Evolutionary conservation across 1,284 basidiomycete genomes (phyloP).

Genomic region (Ustilago tritici): DNA sequence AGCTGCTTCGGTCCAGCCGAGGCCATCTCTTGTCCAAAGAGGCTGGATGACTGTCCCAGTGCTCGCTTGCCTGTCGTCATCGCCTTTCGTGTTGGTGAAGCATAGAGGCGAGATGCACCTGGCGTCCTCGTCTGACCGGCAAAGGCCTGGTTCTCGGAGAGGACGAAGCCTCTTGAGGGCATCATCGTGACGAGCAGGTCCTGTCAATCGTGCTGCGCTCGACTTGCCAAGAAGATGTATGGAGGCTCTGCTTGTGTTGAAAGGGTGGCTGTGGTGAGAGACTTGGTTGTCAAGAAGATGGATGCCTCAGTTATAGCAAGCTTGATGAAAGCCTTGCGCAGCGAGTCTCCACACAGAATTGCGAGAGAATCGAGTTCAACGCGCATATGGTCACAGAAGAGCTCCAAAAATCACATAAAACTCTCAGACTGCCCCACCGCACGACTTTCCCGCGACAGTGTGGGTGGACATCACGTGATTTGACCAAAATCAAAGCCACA

Average conservation of each 20-base stretch:
- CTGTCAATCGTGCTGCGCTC: not conserved
- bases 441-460: conserved; percentile 33
- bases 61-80: conserved; percentile 47
- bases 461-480: conserved; percentile 27
- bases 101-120: conserved; percentile 31
- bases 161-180: conserved; percentile 48
- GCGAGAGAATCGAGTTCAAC: conserved; percentile 17
- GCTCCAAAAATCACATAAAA: not conserved
- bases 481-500: not conserved
- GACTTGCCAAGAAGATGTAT: not conserved
- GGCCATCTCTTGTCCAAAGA: conserved; percentile 28
- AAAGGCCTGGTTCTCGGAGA: conserved; percentile 51
- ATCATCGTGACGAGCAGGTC: conserved; percentile 28
- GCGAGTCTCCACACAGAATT: not conserved
- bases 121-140: conserved; percentile 46
- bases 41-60: conserved; percentile 30
- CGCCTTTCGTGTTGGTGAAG: conserved; percentile 43
- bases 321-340: not conserved
- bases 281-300: not conserved
- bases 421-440: conserved; percentile 19
- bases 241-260: not conserved
- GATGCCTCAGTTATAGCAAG: not conserved
- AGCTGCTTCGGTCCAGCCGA: conserved; percentile 41
- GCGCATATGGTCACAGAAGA: conserved; percentile 9
- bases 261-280: not conserved